Percentiles rank a stretch among this genome's conserved stretches.
Conservation (phyloP, 495 filamentous ascomycete species). For the Geoglossum glabrum region DNA sequence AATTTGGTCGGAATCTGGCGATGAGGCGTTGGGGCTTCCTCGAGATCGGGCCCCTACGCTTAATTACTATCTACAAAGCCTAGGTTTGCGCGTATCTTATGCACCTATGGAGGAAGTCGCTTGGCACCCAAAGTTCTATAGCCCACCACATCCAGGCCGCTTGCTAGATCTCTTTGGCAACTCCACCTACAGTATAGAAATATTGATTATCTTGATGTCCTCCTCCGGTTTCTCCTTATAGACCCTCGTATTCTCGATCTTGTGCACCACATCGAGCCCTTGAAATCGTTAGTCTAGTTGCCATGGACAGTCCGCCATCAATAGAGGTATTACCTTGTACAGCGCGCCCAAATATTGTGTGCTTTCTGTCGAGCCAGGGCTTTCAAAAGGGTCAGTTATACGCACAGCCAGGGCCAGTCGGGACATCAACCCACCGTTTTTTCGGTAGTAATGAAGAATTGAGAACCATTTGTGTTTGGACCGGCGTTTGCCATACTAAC, state of each 20-base stretch:
- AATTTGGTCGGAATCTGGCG: no score
- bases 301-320: background rate
- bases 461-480: slow-evolving; percentile 47
- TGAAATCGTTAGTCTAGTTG: background rate
- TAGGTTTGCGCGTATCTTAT: background rate
- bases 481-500: slow-evolving; percentile 95
- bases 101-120: background rate
- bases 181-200: slow-evolving; percentile 34
- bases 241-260: slow-evolving; percentile 83
- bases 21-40: no score
- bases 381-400: slow-evolving; percentile 9
- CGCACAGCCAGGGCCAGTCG: no score
- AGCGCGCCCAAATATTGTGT: slow-evolving; percentile 86
- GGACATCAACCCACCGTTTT: slow-evolving; percentile 42
- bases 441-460: slow-evolving; percentile 98
- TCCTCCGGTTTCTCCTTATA: slow-evolving; percentile 92
- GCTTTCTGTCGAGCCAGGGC: slow-evolving; percentile 90
- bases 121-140: no score
- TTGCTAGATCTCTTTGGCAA: background rate
- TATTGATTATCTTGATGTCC: slow-evolving; percentile 93
- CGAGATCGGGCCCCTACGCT: no score
- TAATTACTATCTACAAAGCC: no score
- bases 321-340: slow-evolving; percentile 27
- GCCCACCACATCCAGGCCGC: background rate
- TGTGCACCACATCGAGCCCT: slow-evolving; percentile 86